Base-by-base conservation (phyloP, 2,329 filamentous ascomycete species). In the Bipolaris zeicola region DNA sequence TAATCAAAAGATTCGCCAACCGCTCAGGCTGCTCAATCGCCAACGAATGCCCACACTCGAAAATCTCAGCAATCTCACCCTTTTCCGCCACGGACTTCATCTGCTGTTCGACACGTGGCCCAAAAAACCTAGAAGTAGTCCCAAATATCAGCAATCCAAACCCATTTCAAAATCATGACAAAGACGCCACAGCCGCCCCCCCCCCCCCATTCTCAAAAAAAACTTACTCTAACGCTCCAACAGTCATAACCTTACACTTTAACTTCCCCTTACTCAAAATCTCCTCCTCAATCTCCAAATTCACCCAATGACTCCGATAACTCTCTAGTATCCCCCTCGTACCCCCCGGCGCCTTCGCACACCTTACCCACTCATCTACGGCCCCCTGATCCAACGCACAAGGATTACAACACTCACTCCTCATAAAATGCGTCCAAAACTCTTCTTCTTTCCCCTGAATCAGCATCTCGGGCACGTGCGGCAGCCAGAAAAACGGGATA, bases 351-450 rank as follows among this genome's bases (percentile, higher is more conserved):
- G 60, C 57, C 33, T 67, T 66, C 16, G 61, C 60, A 37, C 62
- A 67, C 1, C 58, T 6, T 0, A 67, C 50, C 63, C 64, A 68
- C 43, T 68, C 63, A 43, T 65, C 46, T 2, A 67, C 52, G 2
- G 70, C 63, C 3, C 55, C 50, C 42, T 65, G 62, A 48, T 75
- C 72, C 31, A 78, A 71, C 4, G 67, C 60, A 43, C 69, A 70
- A 6, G 75, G 74, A 50, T 77, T 76, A 55, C 76, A 76, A 59
- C 75, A 77, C 61, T 78, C 75, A 37, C 74, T 71, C 54, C 74
- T 76, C 64, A 77, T 77, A 59, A 77, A 77, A 63, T 67, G 61
- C 51, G 73, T 72, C 75, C 75, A 77, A 37, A 77, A 77, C 55
- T 76, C 74, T 26, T 69, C 63, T 61, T 77, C 75, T 16, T 73